Conservation (phyloP, 352 stramenopile species). For the Pythium plurisporium region DNA sequence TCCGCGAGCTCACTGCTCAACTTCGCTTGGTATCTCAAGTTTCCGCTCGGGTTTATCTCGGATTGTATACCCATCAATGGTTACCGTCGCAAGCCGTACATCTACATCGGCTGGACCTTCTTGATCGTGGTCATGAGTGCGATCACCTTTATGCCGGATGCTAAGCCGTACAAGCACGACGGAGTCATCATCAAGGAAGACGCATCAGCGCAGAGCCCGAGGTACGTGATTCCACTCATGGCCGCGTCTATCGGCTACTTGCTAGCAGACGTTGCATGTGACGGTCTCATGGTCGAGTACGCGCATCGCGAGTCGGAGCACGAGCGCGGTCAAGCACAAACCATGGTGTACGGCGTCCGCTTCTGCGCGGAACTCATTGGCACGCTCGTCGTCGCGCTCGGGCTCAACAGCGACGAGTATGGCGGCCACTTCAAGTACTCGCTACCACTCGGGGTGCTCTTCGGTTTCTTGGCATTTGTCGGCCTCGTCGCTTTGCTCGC, state of each 20-base stretch:
- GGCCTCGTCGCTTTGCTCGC: constrained; percentile 28
- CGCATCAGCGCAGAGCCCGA: constrained; percentile 13
- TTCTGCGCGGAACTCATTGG: constrained; percentile 51
- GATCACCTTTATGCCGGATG: constrained; percentile 24
- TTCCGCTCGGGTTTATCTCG: constrained; percentile 57
- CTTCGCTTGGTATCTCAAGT: constrained; percentile 66
- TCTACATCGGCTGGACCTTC: constrained; percentile 54
- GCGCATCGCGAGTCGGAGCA: constrained; percentile 50
- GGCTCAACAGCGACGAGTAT: constrained; percentile 58
- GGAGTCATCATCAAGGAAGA: constrained; percentile 17
- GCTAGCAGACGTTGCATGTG: constrained; percentile 65
- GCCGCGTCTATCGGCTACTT: constrained; percentile 47
- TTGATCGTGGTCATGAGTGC: constrained; percentile 37
- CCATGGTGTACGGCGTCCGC: constrained; percentile 56
- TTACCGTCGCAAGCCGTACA: constrained; percentile 62
- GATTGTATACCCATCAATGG: constrained; percentile 54
- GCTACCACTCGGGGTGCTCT: constrained; percentile 35
- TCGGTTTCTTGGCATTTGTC: constrained; percentile 31
- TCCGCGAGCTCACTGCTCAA: constrained; percentile 50
- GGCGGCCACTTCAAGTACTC: constrained; percentile 44
- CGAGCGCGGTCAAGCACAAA: constrained; percentile 35
- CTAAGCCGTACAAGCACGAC: constrained; percentile 24
- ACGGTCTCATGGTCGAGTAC: constrained; percentile 76
- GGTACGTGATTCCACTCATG: constrained; percentile 50
- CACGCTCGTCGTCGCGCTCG: constrained; percentile 46